phyloP scores from a whole-genome alignment of 1,284 basidiomycete genomes.

The Trichosporon coremiiforme region DNA sequence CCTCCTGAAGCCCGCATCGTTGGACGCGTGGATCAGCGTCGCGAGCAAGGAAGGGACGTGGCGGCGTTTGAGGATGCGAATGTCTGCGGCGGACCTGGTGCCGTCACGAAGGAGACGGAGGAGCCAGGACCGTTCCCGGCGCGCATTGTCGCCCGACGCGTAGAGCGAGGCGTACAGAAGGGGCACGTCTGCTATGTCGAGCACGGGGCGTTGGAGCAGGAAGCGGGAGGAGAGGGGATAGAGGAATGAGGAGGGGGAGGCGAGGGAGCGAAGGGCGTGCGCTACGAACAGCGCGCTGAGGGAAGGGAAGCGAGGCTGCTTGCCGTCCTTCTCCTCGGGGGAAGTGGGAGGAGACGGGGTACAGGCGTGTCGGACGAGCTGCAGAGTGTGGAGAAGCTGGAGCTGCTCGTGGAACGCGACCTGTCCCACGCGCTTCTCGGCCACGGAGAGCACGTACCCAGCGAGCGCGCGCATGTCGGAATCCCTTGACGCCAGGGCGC shows the following conservation, averaged over 20 bases:
- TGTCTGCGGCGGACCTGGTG: conserved; percentile 70
- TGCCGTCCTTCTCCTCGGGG: conserved; percentile 48
- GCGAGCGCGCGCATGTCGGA: conserved; percentile 63
- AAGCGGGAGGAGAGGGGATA: conserved; percentile 79
- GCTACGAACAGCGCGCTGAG: conserved; percentile 77
- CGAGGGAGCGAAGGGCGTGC: conserved; percentile 74
- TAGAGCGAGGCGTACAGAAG: conserved; percentile 84
- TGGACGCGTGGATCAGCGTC: conserved; percentile 70
- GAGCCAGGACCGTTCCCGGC: conserved; percentile 84
- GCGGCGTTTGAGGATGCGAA: conserved; percentile 74
- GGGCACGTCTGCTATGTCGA: conserved; percentile 77
- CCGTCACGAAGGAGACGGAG: conserved; percentile 79
- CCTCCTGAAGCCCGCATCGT: conserved; percentile 63
- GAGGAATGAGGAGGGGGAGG: conserved; percentile 75
- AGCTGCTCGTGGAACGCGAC: conserved; percentile 73
- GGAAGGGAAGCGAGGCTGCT: conserved; percentile 60
- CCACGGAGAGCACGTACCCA: conserved; percentile 43
- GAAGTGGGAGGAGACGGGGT: conserved; percentile 36
- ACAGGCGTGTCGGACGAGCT: conserved; percentile 68
- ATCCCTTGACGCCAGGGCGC: conserved; percentile 72
- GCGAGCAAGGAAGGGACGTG: conserved; percentile 86
- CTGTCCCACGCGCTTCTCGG: conserved; percentile 24
- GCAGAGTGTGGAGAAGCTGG: conserved; percentile 74
- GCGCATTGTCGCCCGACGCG: conserved; percentile 69
- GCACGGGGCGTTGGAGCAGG: conserved; percentile 75